Evolutionary conservation across 1,284 basidiomycete genomes (phyloP).

Genomic region (Sanghuangporus baumii): DNA sequence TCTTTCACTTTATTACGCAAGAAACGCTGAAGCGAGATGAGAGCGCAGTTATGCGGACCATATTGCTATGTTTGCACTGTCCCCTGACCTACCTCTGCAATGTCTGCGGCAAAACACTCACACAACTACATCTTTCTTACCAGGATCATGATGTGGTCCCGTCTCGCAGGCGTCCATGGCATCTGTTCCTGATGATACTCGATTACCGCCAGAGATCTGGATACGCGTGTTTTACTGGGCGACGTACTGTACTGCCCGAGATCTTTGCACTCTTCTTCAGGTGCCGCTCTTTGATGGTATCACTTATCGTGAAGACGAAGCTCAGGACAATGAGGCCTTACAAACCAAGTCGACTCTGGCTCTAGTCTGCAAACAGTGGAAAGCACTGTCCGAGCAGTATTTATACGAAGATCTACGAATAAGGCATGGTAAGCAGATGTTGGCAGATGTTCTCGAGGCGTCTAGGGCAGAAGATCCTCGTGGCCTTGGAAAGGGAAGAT

Average conservation of each 20-base stretch:
- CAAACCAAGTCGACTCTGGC: not conserved
- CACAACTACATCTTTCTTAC: not conserved
- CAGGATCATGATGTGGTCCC: not conserved
- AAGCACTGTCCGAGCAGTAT: not conserved
- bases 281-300: slow-evolving; percentile 4
- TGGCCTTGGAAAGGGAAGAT: not conserved
- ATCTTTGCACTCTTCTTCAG: not conserved
- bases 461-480: not conserved
- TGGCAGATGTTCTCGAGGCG: slow-evolving; percentile 2
- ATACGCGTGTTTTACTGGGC: slow-evolving; percentile 10
- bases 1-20: not conserved
- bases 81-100: not conserved
- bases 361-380: slow-evolving; percentile 6
- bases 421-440: not conserved
- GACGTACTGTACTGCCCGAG: slow-evolving; percentile 1
- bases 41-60: not conserved
- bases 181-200: not conserved
- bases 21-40: too few species aligned
- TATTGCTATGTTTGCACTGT: not conserved
- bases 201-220: slow-evolving; percentile 7
- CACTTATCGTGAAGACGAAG: not conserved
- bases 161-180: not conserved
- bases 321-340: not conserved
- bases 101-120: not conserved
- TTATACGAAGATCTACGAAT: slow-evolving; percentile 13